Evolutionary conservation across 2,329 filamentous ascomycete species (phyloP).

Genomic region (Neonectria magnoliae): DNA sequence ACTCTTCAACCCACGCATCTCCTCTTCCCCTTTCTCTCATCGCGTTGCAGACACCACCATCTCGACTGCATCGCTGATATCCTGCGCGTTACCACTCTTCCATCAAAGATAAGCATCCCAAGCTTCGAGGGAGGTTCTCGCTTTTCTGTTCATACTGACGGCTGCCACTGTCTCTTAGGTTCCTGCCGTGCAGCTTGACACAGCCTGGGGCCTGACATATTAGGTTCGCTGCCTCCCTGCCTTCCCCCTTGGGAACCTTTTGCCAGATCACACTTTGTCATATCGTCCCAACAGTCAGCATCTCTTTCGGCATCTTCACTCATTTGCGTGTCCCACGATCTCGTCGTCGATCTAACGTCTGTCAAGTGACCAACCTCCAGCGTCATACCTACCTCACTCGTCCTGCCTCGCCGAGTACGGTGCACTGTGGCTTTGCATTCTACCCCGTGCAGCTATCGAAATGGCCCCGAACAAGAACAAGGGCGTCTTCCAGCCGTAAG

Average conservation of each 20-base stretch:
- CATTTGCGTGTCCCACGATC: neutral
- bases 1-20: constrained; percentile 10
- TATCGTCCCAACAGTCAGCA: neutral
- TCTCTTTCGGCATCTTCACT: neutral
- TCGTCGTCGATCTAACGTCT: neutral
- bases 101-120: neutral
- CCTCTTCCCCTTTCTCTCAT: neutral
- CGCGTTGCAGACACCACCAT: neutral
- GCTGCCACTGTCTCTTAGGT: neutral
- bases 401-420: neutral
- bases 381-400: neutral
- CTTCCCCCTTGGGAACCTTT: neutral
- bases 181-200: neutral
- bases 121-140: neutral
- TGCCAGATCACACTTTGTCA: neutral
- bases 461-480: constrained; percentile 27
- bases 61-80: neutral
- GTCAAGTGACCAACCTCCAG: neutral
- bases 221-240: neutral
- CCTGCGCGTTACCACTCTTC: neutral
- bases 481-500: constrained; percentile 28
- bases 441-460: neutral
- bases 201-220: neutral
- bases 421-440: neutral
- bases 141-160: neutral